These are phyloP conservation scores for Priceomyces castillae DNA, from an alignment of 805 yeast species.

Conservation along the genomic window DNA sequence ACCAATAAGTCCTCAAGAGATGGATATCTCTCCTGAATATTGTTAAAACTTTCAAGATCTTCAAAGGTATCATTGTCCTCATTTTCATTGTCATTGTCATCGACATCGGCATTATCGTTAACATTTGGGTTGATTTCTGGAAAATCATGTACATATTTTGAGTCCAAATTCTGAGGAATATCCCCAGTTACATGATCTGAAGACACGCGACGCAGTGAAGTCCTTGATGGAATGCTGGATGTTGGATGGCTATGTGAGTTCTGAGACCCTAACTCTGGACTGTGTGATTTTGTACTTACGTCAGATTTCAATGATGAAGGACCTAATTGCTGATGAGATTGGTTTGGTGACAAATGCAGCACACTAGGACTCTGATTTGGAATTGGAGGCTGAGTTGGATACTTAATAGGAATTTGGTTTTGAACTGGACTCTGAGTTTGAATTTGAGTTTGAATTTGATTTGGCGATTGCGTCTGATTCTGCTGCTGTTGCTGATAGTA, in stretches of 20 bases:
- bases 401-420: neutral
- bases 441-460: neutral
- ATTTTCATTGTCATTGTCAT: constrained; percentile 27
- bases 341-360: neutral
- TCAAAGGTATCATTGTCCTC: constrained; percentile 18
- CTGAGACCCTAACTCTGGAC: neutral
- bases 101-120: constrained; percentile 32
- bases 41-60: constrained; percentile 40
- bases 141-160: neutral
- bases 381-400: no score
- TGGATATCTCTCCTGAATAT: constrained; percentile 53
- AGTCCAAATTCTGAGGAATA: neutral
- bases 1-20: constrained; percentile 33
- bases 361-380: neutral
- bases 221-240: neutral
- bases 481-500: constrained; percentile 39
- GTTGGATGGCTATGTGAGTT: neutral
- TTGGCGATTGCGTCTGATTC: neutral
- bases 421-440: neutral
- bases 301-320: neutral
- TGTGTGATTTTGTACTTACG: neutral
- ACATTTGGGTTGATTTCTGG: neutral
- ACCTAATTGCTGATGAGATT: neutral
- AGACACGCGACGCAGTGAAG: neutral
- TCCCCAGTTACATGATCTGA: neutral